A percentile compares a stretch with the other conserved stretches of the same genome.
phyloP scores from a whole-genome alignment of 495 filamentous ascomycete species.

The Xylaria castorea region DNA sequence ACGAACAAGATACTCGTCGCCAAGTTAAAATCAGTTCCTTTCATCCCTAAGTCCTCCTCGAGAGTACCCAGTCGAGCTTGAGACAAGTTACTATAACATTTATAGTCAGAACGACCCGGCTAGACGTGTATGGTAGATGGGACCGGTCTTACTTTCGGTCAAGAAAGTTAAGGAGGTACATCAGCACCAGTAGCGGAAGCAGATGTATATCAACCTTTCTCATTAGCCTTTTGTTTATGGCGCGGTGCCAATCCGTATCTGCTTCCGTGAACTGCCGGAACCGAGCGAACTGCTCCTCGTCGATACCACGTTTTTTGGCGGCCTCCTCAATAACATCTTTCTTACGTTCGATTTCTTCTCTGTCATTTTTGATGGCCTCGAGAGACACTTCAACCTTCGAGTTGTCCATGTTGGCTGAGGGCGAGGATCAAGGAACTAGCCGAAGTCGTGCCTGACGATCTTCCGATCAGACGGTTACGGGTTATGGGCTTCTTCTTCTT shows the following conservation, averaged over 20 bases:
- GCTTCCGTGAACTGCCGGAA: constrained; percentile 39
- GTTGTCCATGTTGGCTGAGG: constrained; percentile 24
- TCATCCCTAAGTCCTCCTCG: constrained; percentile 54
- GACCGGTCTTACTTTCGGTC: constrained; percentile 45
- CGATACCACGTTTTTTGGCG: constrained; percentile 21
- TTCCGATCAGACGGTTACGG: neutral
- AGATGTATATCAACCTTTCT: constrained; percentile 52
- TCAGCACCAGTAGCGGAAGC: constrained; percentile 49
- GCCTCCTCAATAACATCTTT: constrained; percentile 25
- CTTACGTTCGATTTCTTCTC: constrained; percentile 30
- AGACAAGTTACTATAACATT: constrained; percentile 42
- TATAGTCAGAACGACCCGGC: constrained; percentile 1
- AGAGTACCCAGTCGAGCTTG: constrained; percentile 54
- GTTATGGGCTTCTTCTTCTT: neutral
- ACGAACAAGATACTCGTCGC: constrained; percentile 65
- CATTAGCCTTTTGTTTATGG: constrained; percentile 38
- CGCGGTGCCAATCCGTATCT: constrained; percentile 36
- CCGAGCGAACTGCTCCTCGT: constrained; percentile 32
- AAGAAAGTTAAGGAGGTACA: constrained; percentile 56
- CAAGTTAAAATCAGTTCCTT: constrained; percentile 58
- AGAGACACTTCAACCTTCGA: constrained; percentile 19
- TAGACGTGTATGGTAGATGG: neutral
- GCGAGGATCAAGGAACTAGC: neutral
- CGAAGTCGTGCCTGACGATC: neutral
- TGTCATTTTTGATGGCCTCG: constrained; percentile 23